phyloP scores from a whole-genome alignment of 345 rosid species.

The Brassica carinata region DNA sequence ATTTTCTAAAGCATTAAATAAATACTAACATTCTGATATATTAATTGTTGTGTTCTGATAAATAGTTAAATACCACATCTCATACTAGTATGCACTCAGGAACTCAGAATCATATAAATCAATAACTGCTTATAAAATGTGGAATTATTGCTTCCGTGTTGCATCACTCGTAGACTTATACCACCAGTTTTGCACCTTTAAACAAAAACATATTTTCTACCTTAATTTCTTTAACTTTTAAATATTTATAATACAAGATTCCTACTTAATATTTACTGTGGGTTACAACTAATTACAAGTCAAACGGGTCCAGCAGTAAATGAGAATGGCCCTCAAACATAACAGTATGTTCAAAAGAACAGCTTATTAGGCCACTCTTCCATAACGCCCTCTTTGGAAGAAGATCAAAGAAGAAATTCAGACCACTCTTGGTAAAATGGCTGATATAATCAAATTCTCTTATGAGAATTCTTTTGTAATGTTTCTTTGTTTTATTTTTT shows the following conservation, averaged over 20 bases:
- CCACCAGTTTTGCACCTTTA: not conserved
- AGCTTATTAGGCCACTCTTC: too few species aligned
- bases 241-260: not conserved
- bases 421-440: too few species aligned
- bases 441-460: too few species aligned
- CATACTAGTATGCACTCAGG: too few species aligned
- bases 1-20: conserved; percentile 27
- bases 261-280: not conserved
- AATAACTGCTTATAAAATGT: too few species aligned
- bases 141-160: too few species aligned
- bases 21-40: conserved; percentile 11
- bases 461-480: too few species aligned
- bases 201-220: not conserved
- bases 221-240: not conserved
- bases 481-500: too few species aligned
- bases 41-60: conserved; percentile 1
- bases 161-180: not conserved
- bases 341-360: conserved; percentile 1
- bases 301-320: conserved; percentile 23
- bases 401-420: too few species aligned
- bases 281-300: not conserved
- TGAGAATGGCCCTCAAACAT: conserved; percentile 31
- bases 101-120: too few species aligned
- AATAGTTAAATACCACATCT: too few species aligned
- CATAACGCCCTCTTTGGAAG: too few species aligned